phyloP scores from a whole-genome alignment of 345 rosid genomes.

The Syzygium aromaticum region DNA sequence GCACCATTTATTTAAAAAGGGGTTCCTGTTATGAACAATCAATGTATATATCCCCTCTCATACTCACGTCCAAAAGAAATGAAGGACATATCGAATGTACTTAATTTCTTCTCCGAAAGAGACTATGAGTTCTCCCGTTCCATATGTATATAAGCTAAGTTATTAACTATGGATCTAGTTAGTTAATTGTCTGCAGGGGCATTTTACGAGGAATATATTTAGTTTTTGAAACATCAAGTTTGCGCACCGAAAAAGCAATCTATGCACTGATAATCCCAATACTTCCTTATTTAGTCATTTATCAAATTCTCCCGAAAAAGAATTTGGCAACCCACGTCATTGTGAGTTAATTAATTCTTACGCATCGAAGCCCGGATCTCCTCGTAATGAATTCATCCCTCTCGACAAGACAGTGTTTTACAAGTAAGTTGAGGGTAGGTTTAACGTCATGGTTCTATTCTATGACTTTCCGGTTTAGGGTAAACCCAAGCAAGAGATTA shows the following conservation, averaged over 20 bases:
- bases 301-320: too few species aligned
- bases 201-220: neutral
- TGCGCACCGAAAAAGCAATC: fast-evolving
- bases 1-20: neutral
- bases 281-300: too few species aligned
- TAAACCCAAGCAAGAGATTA: neutral
- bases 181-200: neutral
- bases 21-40: too few species aligned
- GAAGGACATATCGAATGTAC: neutral
- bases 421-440: neutral
- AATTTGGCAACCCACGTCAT: too few species aligned
- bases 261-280: too few species aligned
- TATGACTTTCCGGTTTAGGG: neutral
- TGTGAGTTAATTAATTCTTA: too few species aligned
- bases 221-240: neutral
- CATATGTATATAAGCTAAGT: neutral
- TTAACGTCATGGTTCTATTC: neutral
- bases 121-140: neutral
- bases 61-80: neutral
- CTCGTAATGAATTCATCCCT: too few species aligned
- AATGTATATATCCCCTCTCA: neutral
- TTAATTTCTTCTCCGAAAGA: neutral
- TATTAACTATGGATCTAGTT: neutral
- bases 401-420: too few species aligned
- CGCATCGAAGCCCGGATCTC: fast-evolving